These are phyloP conservation scores for Rhodotorula sp. DNA, from an alignment of 1,284 basidiomycete species.

Conservation along the genomic window DNA sequence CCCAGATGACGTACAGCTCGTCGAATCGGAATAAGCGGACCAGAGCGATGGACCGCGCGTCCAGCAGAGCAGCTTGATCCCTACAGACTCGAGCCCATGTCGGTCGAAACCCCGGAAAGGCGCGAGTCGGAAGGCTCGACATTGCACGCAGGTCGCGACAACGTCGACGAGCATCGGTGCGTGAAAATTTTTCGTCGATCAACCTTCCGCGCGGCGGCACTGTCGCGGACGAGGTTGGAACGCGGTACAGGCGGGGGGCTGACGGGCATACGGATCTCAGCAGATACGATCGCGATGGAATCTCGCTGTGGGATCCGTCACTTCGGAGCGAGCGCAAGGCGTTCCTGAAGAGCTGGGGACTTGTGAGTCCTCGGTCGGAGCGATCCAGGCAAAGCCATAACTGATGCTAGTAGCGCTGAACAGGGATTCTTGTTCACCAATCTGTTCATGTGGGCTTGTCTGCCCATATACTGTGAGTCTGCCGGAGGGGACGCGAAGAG, in stretches of 20 bases:
- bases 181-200: too few species aligned
- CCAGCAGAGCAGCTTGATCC: neutral
- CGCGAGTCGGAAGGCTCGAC: constrained; percentile 1
- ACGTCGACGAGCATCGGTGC: neutral
- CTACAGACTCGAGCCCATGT: constrained; percentile 4
- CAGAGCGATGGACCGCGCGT: neutral
- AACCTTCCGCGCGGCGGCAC: too few species aligned
- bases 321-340: constrained; percentile 40
- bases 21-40: too few species aligned
- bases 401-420: neutral
- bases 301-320: constrained; percentile 38
- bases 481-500: neutral
- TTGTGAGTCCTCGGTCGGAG: constrained; percentile 33
- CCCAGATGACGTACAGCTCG: too few species aligned
- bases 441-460: constrained; percentile 40
- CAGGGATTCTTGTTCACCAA: constrained; percentile 5
- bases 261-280: neutral
- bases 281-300: neutral
- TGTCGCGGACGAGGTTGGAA: too few species aligned
- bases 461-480: constrained; percentile 45
- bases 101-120: neutral
- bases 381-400: neutral
- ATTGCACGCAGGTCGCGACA: neutral
- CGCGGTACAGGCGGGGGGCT: too few species aligned
- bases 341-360: constrained; percentile 41